These are phyloP conservation scores for Mucuna pruriens DNA, from an alignment of 306 rosid species.

Conservation along the genomic window DNA sequence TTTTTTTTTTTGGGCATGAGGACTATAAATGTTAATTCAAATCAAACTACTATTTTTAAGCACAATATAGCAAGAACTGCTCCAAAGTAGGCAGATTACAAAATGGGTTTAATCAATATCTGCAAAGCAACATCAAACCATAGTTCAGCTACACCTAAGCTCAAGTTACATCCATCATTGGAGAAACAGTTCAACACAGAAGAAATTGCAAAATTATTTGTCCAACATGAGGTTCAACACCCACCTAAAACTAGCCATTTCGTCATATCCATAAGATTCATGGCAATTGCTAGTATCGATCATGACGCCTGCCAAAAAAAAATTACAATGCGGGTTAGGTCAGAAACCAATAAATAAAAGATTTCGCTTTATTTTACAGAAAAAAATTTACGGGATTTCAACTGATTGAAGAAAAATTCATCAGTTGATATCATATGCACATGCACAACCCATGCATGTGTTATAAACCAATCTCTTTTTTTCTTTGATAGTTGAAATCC, in stretches of 20 bases:
- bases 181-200: slow-evolving; percentile 50
- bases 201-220: slow-evolving; percentile 46
- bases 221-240: slow-evolving; percentile 56
- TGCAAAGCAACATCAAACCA: slow-evolving; percentile 55
- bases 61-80: slow-evolving; percentile 17
- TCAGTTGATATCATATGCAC: not conserved
- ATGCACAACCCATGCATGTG: not conserved
- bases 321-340: not conserved
- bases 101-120: slow-evolving; percentile 33
- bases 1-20: no score
- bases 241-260: slow-evolving; percentile 54
- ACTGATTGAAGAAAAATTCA: not conserved
- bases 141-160: slow-evolving; percentile 57
- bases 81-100: slow-evolving; percentile 48
- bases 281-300: slow-evolving; percentile 62
- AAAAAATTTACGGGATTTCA: not conserved
- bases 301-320: slow-evolving; percentile 72
- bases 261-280: slow-evolving; percentile 39
- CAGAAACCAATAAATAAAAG: slow-evolving; percentile 13
- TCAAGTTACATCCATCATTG: slow-evolving; percentile 51
- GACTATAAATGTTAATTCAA: not conserved
- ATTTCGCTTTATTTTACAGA: not conserved
- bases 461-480: not conserved
- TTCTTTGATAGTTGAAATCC: not conserved
- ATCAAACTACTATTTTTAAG: not conserved